These are phyloP conservation scores for Dipodascus albidus DNA, from an alignment of 805 yeast genomes.

Conservation along the genomic window DNA sequence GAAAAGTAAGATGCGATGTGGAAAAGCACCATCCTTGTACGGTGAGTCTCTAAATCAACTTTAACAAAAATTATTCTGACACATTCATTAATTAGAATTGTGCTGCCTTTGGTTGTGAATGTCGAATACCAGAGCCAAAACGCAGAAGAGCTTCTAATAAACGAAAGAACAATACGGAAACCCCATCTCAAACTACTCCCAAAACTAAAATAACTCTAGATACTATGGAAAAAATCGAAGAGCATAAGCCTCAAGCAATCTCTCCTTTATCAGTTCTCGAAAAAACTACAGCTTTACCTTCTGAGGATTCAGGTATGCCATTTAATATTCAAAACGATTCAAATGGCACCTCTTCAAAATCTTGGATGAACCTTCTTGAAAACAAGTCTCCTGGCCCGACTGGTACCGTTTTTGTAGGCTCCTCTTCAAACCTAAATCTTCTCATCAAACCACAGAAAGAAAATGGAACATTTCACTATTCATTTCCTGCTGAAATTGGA, in stretches of 20 bases:
- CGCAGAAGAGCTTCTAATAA: not conserved
- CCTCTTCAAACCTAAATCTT: slow-evolving; percentile 38
- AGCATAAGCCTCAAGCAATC: no score
- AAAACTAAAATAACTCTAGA: no score
- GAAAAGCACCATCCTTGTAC: slow-evolving; percentile 48
- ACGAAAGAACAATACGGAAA: not conserved
- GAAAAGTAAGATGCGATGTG: slow-evolving; percentile 63
- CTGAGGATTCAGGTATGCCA: not conserved
- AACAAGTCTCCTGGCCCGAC: slow-evolving; percentile 19
- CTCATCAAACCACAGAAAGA: slow-evolving; percentile 32
- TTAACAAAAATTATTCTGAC: not conserved
- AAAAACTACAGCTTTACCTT: no score
- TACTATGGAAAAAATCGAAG: no score
- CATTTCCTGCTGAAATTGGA: slow-evolving; percentile 14
- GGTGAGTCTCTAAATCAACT: slow-evolving; percentile 12
- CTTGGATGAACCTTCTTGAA: slow-evolving; percentile 26
- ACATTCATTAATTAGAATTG: slow-evolving; percentile 15
- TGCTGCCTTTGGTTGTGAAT: slow-evolving; percentile 14
- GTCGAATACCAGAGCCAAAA: slow-evolving; percentile 1
- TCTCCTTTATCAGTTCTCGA: no score
- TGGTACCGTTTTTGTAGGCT: slow-evolving; percentile 36
- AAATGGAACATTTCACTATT: slow-evolving; percentile 34
- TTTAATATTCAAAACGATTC: not conserved
- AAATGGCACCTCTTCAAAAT: slow-evolving; percentile 7
- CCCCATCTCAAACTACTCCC: no score